Conservation (phyloP, 2,329 filamentous ascomycete genomes). For the Periconia digitata region DNA sequence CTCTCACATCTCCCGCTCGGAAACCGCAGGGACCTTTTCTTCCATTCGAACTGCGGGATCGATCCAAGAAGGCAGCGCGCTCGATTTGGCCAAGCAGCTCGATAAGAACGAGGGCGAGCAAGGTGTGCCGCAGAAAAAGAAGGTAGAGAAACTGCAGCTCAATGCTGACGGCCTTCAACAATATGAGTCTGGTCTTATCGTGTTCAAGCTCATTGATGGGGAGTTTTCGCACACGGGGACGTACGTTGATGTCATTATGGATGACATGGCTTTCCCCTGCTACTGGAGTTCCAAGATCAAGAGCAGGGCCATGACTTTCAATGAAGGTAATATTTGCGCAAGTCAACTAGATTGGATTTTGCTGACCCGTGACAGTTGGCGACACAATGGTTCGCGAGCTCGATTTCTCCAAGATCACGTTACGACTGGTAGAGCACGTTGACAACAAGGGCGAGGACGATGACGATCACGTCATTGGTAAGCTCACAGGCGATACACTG, state of each 20-base stretch:
- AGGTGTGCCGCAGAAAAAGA: constrained; percentile 54
- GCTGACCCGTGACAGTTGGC: constrained; percentile 58
- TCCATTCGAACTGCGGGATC: constrained; percentile 37
- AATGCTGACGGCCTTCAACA: constrained; percentile 77
- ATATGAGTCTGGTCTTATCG: constrained; percentile 85
- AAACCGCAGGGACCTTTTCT: constrained; percentile 46
- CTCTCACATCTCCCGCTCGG: constrained; percentile 13
- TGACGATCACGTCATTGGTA: constrained; percentile 76
- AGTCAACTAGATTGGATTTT: background rate
- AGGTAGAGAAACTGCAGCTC: constrained; percentile 75
- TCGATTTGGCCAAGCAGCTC: constrained; percentile 49
- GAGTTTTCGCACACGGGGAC: constrained; percentile 76
- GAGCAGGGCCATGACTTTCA: constrained; percentile 70
- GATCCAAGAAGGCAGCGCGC: constrained; percentile 30
- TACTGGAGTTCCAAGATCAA: constrained; percentile 80
- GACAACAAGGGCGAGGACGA: constrained; percentile 70
- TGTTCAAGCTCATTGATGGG: constrained; percentile 92
- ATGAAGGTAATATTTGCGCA: constrained; percentile 62
- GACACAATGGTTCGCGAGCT: constrained; percentile 96
- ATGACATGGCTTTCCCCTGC: constrained; percentile 90
- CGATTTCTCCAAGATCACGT: constrained; percentile 91
- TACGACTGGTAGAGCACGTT: constrained; percentile 79
- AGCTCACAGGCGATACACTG: constrained; percentile 80
- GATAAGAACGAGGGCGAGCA: constrained; percentile 50
- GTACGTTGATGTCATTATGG: constrained; percentile 85